Percentiles rank a stretch among this genome's conserved stretches.
Evolutionary conservation across 2,329 filamentous ascomycete genomes (phyloP).

Genomic region (Colletotrichum musicola): DNA sequence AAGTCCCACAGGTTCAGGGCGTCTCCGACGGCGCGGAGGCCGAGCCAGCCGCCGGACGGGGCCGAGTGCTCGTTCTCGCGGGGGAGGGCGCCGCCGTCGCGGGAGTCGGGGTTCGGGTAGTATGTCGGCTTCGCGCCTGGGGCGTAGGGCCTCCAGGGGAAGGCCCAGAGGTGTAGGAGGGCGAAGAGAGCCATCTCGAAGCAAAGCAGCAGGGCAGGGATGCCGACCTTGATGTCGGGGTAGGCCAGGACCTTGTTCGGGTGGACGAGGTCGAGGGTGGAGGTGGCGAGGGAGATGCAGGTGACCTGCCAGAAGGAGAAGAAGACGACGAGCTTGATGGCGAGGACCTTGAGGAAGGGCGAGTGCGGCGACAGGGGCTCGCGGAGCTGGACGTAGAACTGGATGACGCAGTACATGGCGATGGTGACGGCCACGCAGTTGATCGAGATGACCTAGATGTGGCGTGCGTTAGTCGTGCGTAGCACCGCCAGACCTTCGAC

Average conservation of each 20-base stretch:
- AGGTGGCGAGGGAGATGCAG: constrained; percentile 64
- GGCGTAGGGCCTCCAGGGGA: constrained; percentile 80
- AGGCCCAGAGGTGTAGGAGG: constrained; percentile 84
- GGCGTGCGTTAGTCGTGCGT: constrained; percentile 30
- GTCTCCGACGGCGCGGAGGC: constrained; percentile 74
- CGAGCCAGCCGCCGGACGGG: constrained; percentile 75
- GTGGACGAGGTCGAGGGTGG: constrained; percentile 72
- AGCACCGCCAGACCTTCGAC: too few relatives aligned
- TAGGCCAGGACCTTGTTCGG: constrained; percentile 73
- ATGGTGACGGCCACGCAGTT: constrained; percentile 80
- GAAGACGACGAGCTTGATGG: constrained; percentile 93
- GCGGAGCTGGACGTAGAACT: constrained; percentile 86
- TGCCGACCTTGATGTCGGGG: constrained; percentile 83
- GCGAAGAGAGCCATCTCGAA: constrained; percentile 88
- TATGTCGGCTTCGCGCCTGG: constrained; percentile 57
- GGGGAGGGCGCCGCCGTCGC: constrained; percentile 54
- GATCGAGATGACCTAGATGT: constrained; percentile 70
- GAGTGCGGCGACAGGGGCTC: constrained; percentile 75
- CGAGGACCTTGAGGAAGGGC: constrained; percentile 83
- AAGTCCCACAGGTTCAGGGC: constrained; percentile 87
- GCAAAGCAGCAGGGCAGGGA: constrained; percentile 82
- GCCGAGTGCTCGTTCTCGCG: constrained; percentile 58
- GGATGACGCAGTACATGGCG: constrained; percentile 90
- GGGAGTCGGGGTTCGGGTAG: constrained; percentile 59
- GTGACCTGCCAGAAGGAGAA: constrained; percentile 87